A percentile compares a stretch with the other conserved stretches of the same genome.
Conservation (phyloP, 2,329 filamentous ascomycete genomes). For the Alternaria sp. region DNA sequence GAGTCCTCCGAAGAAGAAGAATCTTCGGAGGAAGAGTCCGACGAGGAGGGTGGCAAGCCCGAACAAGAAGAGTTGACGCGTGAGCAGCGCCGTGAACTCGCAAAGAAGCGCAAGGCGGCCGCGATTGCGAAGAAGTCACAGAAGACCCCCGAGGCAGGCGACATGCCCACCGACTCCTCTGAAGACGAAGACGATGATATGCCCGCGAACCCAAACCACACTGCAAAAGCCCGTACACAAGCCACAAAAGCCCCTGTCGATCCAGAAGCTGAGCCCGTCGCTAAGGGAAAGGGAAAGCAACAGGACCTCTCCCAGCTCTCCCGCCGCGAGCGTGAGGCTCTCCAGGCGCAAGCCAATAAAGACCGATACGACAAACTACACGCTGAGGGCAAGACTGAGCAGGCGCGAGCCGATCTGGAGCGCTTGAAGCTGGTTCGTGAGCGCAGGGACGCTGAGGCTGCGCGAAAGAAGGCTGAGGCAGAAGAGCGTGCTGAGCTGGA, state of each 20-base stretch:
- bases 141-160: constrained; percentile 79
- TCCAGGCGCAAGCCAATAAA: constrained; percentile 87
- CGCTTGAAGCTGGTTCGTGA: constrained; percentile 83
- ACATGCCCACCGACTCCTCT: constrained; percentile 78
- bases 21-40: constrained; percentile 58
- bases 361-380: constrained; percentile 93
- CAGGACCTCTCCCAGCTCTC: constrained; percentile 66
- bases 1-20: constrained; percentile 50
- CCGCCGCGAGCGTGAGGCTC: constrained; percentile 76
- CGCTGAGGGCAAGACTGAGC: constrained; percentile 94
- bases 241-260: constrained; percentile 63
- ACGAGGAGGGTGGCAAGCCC: constrained; percentile 52
- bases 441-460: constrained; percentile 84
- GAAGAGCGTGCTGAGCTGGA: constrained; percentile 63
- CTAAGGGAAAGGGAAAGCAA: constrained; percentile 67
- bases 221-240: constrained; percentile 72
- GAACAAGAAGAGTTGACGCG: constrained; percentile 73
- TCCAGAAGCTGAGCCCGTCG: constrained; percentile 59
- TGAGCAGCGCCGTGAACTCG: constrained; percentile 85
- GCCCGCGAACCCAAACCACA: constrained; percentile 92
- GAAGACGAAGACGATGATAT: constrained; percentile 70
- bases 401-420: constrained; percentile 89
- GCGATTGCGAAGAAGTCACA: constrained; percentile 80
- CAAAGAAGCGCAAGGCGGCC: constrained; percentile 90
- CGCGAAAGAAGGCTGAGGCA: constrained; percentile 76